A percentile compares a stretch with the other conserved stretches of the same genome.
phyloP scores from a whole-genome alignment of 192 early-diverging fungal genomes.

The Backusella parvicylindrica region DNA sequence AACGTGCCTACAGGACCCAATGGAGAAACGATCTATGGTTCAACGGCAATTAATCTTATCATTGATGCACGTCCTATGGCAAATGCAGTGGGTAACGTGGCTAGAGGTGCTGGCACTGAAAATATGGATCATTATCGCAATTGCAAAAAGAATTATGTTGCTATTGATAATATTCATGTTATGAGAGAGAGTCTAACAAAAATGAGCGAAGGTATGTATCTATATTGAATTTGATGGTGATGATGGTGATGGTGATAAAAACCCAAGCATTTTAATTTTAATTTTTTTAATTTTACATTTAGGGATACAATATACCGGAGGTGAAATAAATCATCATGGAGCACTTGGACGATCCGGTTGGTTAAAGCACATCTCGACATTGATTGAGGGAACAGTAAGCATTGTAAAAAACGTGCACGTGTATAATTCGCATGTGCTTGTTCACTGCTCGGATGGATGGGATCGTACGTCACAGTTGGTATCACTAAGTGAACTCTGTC shows the following conservation, averaged over 20 bases:
- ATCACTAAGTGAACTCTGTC: constrained; percentile 81
- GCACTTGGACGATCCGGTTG: constrained; percentile 72
- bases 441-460: constrained; percentile 99
- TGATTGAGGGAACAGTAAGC: constrained; percentile 74
- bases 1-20: constrained; percentile 41
- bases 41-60: constrained; percentile 70
- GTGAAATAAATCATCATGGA: constrained; percentile 40
- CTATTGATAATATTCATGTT: constrained; percentile 98
- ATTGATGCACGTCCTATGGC: constrained; percentile 93
- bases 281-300: not conserved
- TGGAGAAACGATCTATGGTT: constrained; percentile 47
- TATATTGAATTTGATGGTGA: not conserved
- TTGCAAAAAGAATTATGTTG: constrained; percentile 82
- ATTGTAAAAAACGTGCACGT: constrained; percentile 82
- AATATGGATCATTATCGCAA: constrained; percentile 89
- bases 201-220: constrained; percentile 69
- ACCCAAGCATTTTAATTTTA: no score
- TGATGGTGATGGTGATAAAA: no score
- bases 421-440: constrained; percentile 77
- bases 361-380: constrained; percentile 79
- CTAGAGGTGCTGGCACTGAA: constrained; percentile 92
- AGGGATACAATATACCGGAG: constrained; percentile 51
- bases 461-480: constrained; percentile 95
- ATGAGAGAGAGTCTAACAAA: constrained; percentile 86
- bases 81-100: constrained; percentile 91